Percentiles rank a stretch among this genome's conserved stretches.
These are phyloP conservation scores for Xerocomellus amylosporus DNA, from an alignment of 768 basidiomycete genomes.

Conservation along the genomic window DNA sequence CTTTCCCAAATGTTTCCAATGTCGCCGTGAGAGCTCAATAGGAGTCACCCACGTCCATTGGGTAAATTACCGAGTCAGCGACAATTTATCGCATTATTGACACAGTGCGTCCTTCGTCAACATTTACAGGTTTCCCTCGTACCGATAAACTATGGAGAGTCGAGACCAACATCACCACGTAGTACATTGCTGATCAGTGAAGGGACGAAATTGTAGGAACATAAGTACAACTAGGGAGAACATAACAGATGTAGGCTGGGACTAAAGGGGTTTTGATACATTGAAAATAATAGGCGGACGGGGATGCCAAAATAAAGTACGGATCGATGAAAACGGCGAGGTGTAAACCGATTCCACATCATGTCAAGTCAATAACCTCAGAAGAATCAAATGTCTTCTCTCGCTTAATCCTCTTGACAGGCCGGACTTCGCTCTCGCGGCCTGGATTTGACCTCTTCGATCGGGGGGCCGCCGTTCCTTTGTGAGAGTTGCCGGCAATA, in stretches of 20 bases:
- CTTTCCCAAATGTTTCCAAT: not conserved
- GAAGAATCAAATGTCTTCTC: slow-evolving; percentile 15
- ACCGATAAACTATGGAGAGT: not conserved
- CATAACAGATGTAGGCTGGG: not conserved
- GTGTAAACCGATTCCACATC: slow-evolving; percentile 1
- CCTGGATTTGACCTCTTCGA: slow-evolving; percentile 5
- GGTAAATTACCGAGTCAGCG: not conserved
- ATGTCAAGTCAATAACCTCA: slow-evolving; percentile 34
- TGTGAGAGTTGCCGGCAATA: slow-evolving; percentile 3
- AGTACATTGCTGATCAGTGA: not conserved
- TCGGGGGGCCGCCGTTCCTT: not conserved
- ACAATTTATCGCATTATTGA: not conserved
- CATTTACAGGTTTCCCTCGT: not conserved
- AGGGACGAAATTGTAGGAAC: not conserved
- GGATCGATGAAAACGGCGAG: not conserved
- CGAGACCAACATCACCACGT: too few species aligned
- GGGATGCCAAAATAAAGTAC: not conserved
- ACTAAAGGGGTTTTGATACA: not conserved
- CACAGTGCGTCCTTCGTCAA: not conserved
- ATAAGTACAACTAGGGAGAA: not conserved
- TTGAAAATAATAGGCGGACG: not conserved
- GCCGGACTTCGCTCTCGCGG: slow-evolving; percentile 2
- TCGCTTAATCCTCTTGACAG: slow-evolving; percentile 27
- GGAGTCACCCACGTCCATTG: not conserved
- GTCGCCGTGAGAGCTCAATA: not conserved